Base-by-base conservation (phyloP, 1,139 yeast genomes). In the Pichia norvegensis region DNA sequence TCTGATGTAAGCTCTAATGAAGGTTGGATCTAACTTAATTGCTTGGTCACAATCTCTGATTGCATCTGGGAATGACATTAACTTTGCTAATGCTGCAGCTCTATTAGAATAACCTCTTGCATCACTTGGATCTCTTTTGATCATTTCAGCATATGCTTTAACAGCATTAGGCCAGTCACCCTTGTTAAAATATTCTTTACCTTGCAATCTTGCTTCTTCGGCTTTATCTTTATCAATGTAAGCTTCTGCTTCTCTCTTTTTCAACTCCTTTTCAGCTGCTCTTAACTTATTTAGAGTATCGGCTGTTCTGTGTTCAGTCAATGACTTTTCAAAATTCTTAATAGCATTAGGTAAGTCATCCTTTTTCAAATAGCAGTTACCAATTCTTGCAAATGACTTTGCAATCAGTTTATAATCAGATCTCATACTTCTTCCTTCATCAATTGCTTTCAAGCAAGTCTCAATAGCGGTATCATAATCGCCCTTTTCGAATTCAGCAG, bases 121-220 rank as follows among this genome's bases (percentile, higher is more conserved):
- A 67, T 94, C 98, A 49, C 81, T 80, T 48, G 99, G 99, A 3
- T 94, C 90, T 64, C 99, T 84, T 70, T 88, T 86, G 60, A 90
- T 74, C 87, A 94, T 92, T 68, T 94, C 98, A 43, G 95, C 74
- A 69, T 94, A 94, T 11, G 95, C 83, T 65, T 85, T 85, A 46
- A 94, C 97, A 33, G 98, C 97, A 55, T 74, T 84, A 52, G 98
- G 97, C 96, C 96, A 90, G 67, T 92, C 95, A 39, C 87, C 94
- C 59, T 85, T 83, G 55, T 85, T 79, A 74, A 94, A 94, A 60
- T 67, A 79, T 37, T 85, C 94, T 65, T 86, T 92, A 66, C 99
- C 99, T 66, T 81, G 75, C 52, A 87, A 74, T 68, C 98, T 84
- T 22, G 98, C 97, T 64, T 81, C 92, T 65, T 92, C 97, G 8